Percentiles rank a stretch among this genome's conserved stretches.
Evolutionary conservation across 106 monocot genomes (phyloP).

Genomic region (Xerophyta viscosa): DNA sequence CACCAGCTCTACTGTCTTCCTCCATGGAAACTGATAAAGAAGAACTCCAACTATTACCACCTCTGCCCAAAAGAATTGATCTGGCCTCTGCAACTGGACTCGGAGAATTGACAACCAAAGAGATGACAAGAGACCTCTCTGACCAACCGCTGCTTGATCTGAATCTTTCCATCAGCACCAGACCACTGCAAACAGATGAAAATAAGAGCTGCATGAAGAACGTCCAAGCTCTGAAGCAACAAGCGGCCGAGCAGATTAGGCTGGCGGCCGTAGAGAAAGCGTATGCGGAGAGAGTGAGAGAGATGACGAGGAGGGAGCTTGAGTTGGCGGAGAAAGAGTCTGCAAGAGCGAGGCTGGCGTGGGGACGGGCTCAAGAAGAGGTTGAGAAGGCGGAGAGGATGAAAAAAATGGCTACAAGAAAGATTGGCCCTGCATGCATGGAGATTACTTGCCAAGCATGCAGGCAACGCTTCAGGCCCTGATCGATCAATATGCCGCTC

Average conservation of each 20-base stretch:
- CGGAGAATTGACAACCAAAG: background rate
- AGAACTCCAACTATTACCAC: slow-evolving; percentile 13
- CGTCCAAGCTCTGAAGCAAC: slow-evolving; percentile 43
- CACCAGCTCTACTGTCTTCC: background rate
- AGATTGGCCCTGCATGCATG: slow-evolving; percentile 25
- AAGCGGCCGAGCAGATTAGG: slow-evolving; percentile 48
- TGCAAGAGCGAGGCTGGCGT: slow-evolving; percentile 56
- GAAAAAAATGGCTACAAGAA: slow-evolving; percentile 48
- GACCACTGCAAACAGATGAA: slow-evolving; percentile 13
- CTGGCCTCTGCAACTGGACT: background rate
- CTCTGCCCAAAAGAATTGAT: background rate
- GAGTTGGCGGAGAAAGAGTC: slow-evolving; percentile 75
- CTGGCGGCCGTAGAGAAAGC: slow-evolving; percentile 50
- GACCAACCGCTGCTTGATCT: slow-evolving; percentile 31
- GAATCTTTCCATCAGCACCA: slow-evolving; percentile 39
- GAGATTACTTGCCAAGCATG: slow-evolving; percentile 75
- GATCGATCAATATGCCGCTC: no score
- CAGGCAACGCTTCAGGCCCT: slow-evolving; percentile 42
- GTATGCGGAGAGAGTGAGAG: slow-evolving; percentile 63
- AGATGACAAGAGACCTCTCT: background rate
- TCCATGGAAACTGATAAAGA: slow-evolving; percentile 23
- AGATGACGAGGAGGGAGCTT: slow-evolving; percentile 55
- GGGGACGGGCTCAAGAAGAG: slow-evolving; percentile 65
- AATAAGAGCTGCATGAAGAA: slow-evolving; percentile 6
- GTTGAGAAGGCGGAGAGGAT: slow-evolving; percentile 70